Percentiles rank a stretch among this genome's conserved stretches.
These are phyloP conservation scores for Tolypocladium sp. DNA, from an alignment of 2,329 filamentous ascomycete species.

Conservation along the genomic window DNA sequence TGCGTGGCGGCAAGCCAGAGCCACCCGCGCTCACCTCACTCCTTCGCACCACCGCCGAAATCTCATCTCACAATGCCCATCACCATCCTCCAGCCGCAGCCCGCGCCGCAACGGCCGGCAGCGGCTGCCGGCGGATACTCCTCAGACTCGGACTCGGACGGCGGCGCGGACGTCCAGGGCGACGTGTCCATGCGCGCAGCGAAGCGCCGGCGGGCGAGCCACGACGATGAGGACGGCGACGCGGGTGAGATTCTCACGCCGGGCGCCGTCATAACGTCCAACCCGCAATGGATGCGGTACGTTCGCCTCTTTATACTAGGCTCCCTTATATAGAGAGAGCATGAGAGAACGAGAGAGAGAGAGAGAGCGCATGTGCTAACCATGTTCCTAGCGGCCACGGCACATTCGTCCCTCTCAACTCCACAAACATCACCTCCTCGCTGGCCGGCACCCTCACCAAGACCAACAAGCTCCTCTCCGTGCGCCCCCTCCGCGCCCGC, in stretches of 20 bases:
- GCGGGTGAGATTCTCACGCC: constrained; percentile 66
- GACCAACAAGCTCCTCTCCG: constrained; percentile 93
- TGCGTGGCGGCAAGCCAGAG: not conserved
- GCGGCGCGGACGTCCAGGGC: constrained; percentile 34
- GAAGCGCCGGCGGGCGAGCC: constrained; percentile 25
- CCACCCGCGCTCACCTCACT: not conserved
- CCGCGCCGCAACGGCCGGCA: constrained; percentile 15
- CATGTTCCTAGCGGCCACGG: constrained; percentile 68
- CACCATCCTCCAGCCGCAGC: constrained; percentile 35
- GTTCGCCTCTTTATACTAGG: constrained; percentile 7
- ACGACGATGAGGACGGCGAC: constrained; percentile 12
- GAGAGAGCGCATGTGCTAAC: not conserved
- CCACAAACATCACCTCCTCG: constrained; percentile 71
- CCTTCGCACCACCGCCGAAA: not conserved
- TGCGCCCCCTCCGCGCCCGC: constrained; percentile 80
- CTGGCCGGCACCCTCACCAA: constrained; percentile 84
- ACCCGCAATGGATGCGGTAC: constrained; percentile 93
- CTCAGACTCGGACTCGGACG: constrained; percentile 34
- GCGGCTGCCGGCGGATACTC: constrained; percentile 10
- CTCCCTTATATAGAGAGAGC: not conserved
- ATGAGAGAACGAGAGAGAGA: no score
- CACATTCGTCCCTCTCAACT: constrained; percentile 61
- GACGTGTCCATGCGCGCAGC: constrained; percentile 34
- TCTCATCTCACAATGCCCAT: constrained; percentile 31
- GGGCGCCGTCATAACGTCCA: constrained; percentile 77